Conservation (phyloP, 768 basidiomycete genomes). For the Agrocybe pediades region DNA sequence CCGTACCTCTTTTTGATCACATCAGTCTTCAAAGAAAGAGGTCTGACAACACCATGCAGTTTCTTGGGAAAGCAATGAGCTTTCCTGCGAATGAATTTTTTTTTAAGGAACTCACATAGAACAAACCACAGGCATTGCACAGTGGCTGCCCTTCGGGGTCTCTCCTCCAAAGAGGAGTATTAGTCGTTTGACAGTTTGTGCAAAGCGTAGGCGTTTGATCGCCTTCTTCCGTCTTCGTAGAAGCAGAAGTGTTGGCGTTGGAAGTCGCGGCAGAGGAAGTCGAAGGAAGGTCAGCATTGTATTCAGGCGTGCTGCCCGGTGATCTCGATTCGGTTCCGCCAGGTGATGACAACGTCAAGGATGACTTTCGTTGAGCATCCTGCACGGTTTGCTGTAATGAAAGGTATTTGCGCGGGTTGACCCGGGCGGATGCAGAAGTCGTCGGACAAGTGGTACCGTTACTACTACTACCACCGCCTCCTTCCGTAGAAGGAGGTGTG, state of each 20-base stretch:
- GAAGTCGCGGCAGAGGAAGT: neutral
- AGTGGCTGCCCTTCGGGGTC: constrained; percentile 93
- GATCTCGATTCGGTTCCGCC: constrained; percentile 45
- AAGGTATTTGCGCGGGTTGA: constrained; percentile 58
- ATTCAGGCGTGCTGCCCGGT: constrained; percentile 70
- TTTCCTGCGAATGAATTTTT: neutral
- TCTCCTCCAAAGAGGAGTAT: constrained; percentile 90
- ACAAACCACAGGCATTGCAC: constrained; percentile 52
- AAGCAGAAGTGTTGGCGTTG: constrained; percentile 9
- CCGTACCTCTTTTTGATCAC: constrained; percentile 93
- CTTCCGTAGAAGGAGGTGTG: constrained; percentile 70
- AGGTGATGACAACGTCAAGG: constrained; percentile 33
- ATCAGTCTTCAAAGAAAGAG: constrained; percentile 94
- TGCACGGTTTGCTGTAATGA: constrained; percentile 63
- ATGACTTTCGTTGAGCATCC: constrained; percentile 57
- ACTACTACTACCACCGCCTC: constrained; percentile 14
- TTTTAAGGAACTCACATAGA: constrained; percentile 14
- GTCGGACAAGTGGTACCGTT: constrained; percentile 22
- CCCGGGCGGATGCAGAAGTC: constrained; percentile 24
- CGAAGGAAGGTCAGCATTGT: constrained; percentile 25
- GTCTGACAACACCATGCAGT: constrained; percentile 93
- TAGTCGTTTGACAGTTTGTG: constrained; percentile 94
- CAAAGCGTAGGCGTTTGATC: constrained; percentile 81
- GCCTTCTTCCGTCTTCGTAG: constrained; percentile 51
- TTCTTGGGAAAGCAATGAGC: constrained; percentile 53